Base-by-base conservation (phyloP, 768 basidiomycete species). In the Pholiota molesta region DNA sequence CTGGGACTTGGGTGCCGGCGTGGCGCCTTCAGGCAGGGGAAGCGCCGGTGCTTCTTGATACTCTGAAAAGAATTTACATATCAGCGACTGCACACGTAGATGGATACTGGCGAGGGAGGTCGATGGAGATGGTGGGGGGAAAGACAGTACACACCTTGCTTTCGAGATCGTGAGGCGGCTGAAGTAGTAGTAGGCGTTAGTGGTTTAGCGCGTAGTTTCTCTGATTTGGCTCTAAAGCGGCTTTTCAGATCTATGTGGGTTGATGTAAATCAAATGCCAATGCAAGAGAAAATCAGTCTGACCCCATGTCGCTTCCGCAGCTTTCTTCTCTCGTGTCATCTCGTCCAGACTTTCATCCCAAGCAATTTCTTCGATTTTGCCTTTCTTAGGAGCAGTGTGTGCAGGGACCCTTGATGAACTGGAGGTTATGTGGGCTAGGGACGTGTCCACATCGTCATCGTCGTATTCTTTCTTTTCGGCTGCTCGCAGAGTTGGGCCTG, bases 281-380 rank as follows among this genome's bases (percentile, higher is more conserved):
- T 16, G 33, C n/a, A 37, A 57, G 49, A 10, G 49, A 65, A 23
- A 26, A 31, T 16, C 45, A 78, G 47, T 57, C 35, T 35, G 35
- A 91, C 92, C 92, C 81, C 90, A 79, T 23, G 83, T 83, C 13
- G 92, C 92, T 61, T 93, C 91, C 0, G 91, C 91, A 5, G 83
- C 81, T 1, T 83, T 82, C 68, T 92, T 94, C 63, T 92, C 91
- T 21, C 83, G 81, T 35, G 75, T 83, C 78, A 94, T 75, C 37
- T 83, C 78, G 33, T 92, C 90, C 2, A 94, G 73, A 28, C 83
- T 75, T 3, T 79, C 76, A 63, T 90, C 85, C 92, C 92, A 94
- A 57, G 83, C 82, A 19, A 94, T 84, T 56, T 79, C 73, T 62
- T 86, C 81, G 0, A 86, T 72, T 49, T 85, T 88, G 0, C 90